Percentiles rank a stretch among this genome's conserved stretches.
Evolutionary conservation across 768 basidiomycete species (phyloP).

Genomic region (Rubroboletus satanas): DNA sequence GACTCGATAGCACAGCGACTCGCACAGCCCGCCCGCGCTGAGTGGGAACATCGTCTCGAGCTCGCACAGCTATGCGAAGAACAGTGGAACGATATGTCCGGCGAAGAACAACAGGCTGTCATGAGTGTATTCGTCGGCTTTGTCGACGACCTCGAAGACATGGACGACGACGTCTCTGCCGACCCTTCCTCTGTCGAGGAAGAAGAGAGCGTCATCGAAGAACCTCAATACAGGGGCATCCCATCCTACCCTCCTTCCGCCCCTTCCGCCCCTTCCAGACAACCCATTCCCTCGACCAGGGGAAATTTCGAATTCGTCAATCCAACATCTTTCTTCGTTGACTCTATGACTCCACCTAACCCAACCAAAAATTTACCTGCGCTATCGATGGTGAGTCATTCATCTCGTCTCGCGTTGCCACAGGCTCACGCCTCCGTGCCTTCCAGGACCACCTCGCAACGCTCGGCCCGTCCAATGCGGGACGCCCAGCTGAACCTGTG

Average conservation of each 20-base stretch:
- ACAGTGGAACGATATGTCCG: conserved; percentile 31
- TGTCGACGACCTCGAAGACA: conserved; percentile 26
- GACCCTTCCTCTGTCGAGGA: conserved; percentile 17
- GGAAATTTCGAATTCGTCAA: conserved; percentile 27
- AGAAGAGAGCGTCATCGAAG: conserved; percentile 17
- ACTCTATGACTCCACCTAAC: conserved; percentile 18
- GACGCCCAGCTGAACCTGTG: conserved; percentile 18
- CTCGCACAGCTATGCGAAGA: conserved; percentile 28
- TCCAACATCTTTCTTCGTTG: conserved; percentile 26
- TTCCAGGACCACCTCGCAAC: conserved; percentile 29
- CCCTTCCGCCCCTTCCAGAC: conserved; percentile 9
- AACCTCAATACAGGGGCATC: conserved; percentile 7
- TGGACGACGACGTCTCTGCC: conserved; percentile 5
- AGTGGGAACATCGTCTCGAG: conserved; percentile 34
- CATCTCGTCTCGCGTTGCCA: neutral
- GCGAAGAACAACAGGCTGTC: conserved; percentile 30
- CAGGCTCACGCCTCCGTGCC: neutral
- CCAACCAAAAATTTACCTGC: conserved; percentile 29
- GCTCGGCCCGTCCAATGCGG: conserved; percentile 23
- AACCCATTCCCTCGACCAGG: conserved; percentile 16
- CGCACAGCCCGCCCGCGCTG: conserved; percentile 28
- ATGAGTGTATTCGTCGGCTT: conserved; percentile 30
- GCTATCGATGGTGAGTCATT: conserved; percentile 28
- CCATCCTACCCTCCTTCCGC: neutral
- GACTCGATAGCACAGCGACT: conserved; percentile 21